Evolutionary conservation across 2,329 filamentous ascomycete genomes (phyloP).

Genomic region (Fusarium penzigii): DNA sequence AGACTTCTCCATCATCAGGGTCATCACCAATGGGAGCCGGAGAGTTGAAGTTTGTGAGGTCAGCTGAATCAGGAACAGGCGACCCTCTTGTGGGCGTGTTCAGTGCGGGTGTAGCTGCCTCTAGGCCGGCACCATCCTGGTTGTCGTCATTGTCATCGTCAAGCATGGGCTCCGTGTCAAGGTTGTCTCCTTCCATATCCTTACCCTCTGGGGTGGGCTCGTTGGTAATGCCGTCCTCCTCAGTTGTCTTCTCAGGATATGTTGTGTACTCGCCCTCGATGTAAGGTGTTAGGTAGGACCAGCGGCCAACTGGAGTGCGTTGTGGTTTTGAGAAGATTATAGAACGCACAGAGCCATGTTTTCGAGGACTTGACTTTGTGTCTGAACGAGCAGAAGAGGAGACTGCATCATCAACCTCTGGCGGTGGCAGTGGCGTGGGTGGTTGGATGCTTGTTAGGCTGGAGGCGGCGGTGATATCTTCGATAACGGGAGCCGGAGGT

Average conservation of each 20-base stretch:
- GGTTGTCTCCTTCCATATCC: slow-evolving; percentile 29
- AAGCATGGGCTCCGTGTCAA: slow-evolving; percentile 34
- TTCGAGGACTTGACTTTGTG: slow-evolving; percentile 23
- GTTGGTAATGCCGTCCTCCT: slow-evolving; percentile 34
- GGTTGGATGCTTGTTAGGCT: slow-evolving; percentile 21
- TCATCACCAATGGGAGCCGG: slow-evolving; percentile 41
- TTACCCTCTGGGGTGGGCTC: slow-evolving; percentile 36
- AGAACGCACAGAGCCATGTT: slow-evolving; percentile 11
- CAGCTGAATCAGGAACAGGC: slow-evolving; percentile 39
- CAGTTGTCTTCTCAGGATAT: slow-evolving; percentile 41
- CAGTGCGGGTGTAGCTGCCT: slow-evolving; percentile 38
- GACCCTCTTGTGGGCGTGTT: slow-evolving; percentile 43
- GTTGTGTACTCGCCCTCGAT: slow-evolving; percentile 39
- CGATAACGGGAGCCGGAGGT: slow-evolving; percentile 8
- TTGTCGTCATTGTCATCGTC: slow-evolving; percentile 35
- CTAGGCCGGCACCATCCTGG: slow-evolving; percentile 31
- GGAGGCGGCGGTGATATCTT: slow-evolving; percentile 13
- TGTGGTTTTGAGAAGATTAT: slow-evolving; percentile 27
- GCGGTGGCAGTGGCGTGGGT: slow-evolving; percentile 14
- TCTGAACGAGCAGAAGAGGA: slow-evolving; percentile 22
- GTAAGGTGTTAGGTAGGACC: slow-evolving; percentile 43
- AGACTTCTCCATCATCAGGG: slow-evolving; percentile 37
- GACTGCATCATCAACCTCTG: slow-evolving; percentile 17
- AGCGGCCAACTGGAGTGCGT: slow-evolving; percentile 34
- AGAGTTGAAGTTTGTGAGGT: slow-evolving; percentile 40